Evolutionary conservation across 148 eudicot species (phyloP).

Genomic region (Amaranthus cruentus): DNA sequence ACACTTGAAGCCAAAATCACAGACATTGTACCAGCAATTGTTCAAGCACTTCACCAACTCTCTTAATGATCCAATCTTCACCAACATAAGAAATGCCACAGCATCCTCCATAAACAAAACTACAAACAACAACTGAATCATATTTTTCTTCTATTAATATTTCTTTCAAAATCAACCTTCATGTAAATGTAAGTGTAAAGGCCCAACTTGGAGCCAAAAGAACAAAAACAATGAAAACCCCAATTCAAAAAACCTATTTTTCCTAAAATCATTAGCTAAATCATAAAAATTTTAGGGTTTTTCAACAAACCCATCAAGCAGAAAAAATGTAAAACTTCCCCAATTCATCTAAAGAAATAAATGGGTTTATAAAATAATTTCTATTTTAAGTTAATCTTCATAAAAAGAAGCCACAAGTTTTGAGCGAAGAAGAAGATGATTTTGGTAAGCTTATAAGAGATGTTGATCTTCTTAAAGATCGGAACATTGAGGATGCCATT

Average conservation of each 20-base stretch:
- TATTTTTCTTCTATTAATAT: conserved; percentile 26
- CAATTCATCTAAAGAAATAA: neutral
- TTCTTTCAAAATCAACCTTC: conserved; percentile 17
- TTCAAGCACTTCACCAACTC: conserved; percentile 81
- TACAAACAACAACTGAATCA: conserved; percentile 80
- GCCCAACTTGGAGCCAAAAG: neutral
- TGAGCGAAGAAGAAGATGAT: neutral
- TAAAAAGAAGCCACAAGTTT: conserved; percentile 15
- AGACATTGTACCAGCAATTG: conserved; percentile 84
- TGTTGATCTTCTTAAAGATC: conserved; percentile 5
- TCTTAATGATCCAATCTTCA: conserved; percentile 85
- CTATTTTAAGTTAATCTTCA: neutral
- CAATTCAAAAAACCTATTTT: conserved; percentile 13
- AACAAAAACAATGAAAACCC: neutral
- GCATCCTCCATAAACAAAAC: conserved; percentile 68
- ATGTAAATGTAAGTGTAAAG: conserved; percentile 3
- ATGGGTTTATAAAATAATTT: neutral
- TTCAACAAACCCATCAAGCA: conserved; percentile 12
- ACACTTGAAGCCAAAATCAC: conserved; percentile 70
- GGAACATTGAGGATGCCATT: conserved; percentile 23
- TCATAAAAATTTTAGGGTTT: neutral
- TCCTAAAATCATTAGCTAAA: conserved; percentile 12
- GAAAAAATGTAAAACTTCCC: neutral
- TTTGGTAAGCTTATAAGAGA: neutral
- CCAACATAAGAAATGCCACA: conserved; percentile 74